A percentile compares a stretch with the other conserved stretches of the same genome.
Conservation (phyloP, 805 yeast genomes). For the Zygosaccharomyces pseudorouxii region DNA sequence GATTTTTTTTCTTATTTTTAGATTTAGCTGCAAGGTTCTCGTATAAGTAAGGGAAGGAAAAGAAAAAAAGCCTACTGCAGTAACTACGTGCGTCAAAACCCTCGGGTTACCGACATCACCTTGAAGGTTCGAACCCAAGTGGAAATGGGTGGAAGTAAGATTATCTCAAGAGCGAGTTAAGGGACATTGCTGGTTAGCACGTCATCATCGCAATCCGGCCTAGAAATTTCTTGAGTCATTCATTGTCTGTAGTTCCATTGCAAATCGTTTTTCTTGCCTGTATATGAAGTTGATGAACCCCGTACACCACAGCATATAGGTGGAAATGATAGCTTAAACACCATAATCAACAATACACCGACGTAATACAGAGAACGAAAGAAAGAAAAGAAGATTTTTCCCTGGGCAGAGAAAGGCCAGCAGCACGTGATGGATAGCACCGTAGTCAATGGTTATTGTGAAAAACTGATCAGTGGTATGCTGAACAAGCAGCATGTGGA, state of each 20-base stretch:
- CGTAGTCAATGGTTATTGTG: conserved; percentile 6
- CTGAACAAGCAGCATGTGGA: conserved; percentile 13
- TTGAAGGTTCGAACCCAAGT: neutral
- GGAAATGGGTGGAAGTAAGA: neutral
- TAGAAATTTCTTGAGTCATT: no score
- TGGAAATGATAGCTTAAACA: neutral
- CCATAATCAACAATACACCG: neutral
- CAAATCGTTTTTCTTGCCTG: no score
- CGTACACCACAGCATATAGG: neutral
- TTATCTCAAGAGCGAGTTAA: no score
- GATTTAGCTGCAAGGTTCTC: neutral
- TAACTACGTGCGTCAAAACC: neutral
- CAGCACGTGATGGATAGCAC: neutral
- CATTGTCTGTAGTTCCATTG: no score
- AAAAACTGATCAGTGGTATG: conserved; percentile 6
- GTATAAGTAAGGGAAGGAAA: neutral
- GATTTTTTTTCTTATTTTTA: neutral
- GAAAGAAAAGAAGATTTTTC: no score
- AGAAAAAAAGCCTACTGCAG: neutral
- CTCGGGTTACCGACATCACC: neutral
- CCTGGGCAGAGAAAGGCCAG: neutral
- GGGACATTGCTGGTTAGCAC: no score
- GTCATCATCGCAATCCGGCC: no score
- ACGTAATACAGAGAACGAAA: neutral
- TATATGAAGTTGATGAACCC: conserved; percentile 1